Evolutionary conservation across 1,139 yeast genomes (phyloP).

Genomic region (Petasospora fabianii): DNA sequence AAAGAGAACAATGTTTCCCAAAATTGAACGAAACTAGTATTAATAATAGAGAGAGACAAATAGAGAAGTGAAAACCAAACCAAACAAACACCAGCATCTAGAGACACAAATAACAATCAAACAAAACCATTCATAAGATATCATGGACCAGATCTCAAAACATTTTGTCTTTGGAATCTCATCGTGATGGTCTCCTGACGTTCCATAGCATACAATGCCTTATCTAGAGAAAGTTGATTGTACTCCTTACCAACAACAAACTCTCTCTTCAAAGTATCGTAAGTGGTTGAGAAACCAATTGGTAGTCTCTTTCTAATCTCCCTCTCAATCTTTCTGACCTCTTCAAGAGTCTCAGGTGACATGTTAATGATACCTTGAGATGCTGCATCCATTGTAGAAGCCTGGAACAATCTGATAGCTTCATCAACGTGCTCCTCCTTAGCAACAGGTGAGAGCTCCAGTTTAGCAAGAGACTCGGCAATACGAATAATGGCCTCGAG

Average conservation of each 20-base stretch:
- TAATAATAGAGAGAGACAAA: too few relatives aligned
- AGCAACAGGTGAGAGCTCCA: constrained; percentile 80
- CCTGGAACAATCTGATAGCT: constrained; percentile 89
- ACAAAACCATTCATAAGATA: not conserved
- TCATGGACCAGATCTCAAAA: constrained; percentile 75
- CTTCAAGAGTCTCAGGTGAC: constrained; percentile 52
- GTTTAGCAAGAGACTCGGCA: constrained; percentile 88
- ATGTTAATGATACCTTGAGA: constrained; percentile 59
- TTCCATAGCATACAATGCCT: constrained; percentile 77
- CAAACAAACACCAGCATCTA: too few relatives aligned
- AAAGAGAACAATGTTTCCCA: too few relatives aligned
- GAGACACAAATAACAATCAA: too few relatives aligned
- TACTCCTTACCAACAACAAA: constrained; percentile 71
- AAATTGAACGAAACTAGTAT: too few relatives aligned
- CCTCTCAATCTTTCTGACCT: constrained; percentile 74
- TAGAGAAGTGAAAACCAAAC: too few relatives aligned
- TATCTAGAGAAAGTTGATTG: constrained; percentile 72
- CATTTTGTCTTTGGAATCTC: constrained; percentile 83
- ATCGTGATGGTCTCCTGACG: constrained; percentile 83
- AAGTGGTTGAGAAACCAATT: constrained; percentile 94
- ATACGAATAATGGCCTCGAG: constrained; percentile 96
- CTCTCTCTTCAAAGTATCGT: constrained; percentile 77
- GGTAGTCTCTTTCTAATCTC: constrained; percentile 90
- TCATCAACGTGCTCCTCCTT: constrained; percentile 90
- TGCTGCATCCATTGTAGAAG: constrained; percentile 98